Evolutionary conservation across 78 protist species (phyloP), one percentile per base, ranked within the genome.

Genomic region (Mantamonas sphyraenae): DNA sequence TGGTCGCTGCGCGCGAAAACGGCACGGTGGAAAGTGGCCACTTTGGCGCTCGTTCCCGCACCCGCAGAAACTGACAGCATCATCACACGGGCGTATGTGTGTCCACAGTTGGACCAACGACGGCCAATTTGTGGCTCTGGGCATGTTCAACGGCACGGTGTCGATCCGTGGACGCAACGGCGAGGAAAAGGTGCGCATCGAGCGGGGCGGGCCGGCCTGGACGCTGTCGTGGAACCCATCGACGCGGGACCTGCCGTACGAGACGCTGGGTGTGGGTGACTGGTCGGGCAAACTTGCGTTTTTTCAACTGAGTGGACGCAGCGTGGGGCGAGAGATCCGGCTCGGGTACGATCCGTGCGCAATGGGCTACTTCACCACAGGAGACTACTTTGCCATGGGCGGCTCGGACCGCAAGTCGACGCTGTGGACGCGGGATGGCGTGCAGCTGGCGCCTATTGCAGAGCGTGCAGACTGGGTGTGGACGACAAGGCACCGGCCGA

Each of bases 121-220:
- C 58, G 94, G 94, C 4, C 82, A 73, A 73, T 70, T 68, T 51
- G 60, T 84, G 7, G 94, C 90, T 0, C 43, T 82, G 8, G 94
- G 94, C 22, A 68, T 55, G 55, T 64, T 61, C 68, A 68, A 67
- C 50, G 90, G 94, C 24, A 22, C 33, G n/a, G 20, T 88, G 40
- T 31, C 77, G 31, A 74, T 87, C 56, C 58, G 92, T 0, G 33
- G 38, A 30, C 74, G 67, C 37, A 73, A 53, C 26, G 80, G 72
- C 30, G 71, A 76, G 40, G 68, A 75, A 26, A n/a, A 64, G 67
- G 17, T 43, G 14, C 3, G 2, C 33, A 71, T 74, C 66, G 63
- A 53, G 28, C 64, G 83, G 8, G 0, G 4, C 9, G 83, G 77
- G n/a, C 89, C 89, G 8, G 53, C 83, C n/a, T 83, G 86, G 87